phyloP scores from a whole-genome alignment of 148 eudicot species.

The Tetragonia tetragonoides region DNA sequence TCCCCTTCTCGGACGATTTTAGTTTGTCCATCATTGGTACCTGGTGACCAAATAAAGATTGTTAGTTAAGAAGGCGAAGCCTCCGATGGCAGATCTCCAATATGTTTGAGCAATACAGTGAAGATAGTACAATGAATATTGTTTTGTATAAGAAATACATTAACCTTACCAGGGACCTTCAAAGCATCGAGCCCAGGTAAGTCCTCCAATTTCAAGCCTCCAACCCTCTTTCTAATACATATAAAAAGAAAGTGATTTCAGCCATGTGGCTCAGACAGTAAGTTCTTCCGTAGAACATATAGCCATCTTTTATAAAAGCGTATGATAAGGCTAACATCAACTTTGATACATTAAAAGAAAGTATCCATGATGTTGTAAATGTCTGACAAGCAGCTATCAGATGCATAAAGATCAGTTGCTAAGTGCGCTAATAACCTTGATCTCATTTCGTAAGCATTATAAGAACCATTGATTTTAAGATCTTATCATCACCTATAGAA shows the following conservation, averaged over 20 bases:
- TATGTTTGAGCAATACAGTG: not conserved
- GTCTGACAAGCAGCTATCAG: not conserved
- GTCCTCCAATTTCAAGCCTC: constrained; percentile 91
- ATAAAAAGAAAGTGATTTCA: constrained; percentile 12
- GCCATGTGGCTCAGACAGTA: not conserved
- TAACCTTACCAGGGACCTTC: constrained; percentile 67
- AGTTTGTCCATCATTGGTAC: constrained; percentile 92
- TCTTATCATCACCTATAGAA: constrained; percentile 2
- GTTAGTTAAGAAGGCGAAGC: constrained; percentile 4
- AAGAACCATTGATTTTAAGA: constrained; percentile 1
- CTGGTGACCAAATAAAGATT: constrained; percentile 40
- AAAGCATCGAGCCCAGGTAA: constrained; percentile 89
- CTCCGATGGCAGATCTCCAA: not conserved
- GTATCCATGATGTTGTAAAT: not conserved
- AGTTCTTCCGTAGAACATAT: not conserved
- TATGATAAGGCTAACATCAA: not conserved
- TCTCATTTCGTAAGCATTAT: not conserved
- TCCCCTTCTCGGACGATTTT: constrained; percentile 93
- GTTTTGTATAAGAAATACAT: constrained; percentile 1
- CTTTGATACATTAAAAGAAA: not conserved
- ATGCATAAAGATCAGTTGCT: not conserved
- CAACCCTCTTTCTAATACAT: constrained; percentile 72
- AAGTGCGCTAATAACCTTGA: not conserved
- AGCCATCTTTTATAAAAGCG: not conserved
- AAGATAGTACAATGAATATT: not conserved